These are phyloP conservation scores for Kurtzmaniella quercitrusa DNA, from an alignment of 1,139 yeast species.

Conservation along the genomic window DNA sequence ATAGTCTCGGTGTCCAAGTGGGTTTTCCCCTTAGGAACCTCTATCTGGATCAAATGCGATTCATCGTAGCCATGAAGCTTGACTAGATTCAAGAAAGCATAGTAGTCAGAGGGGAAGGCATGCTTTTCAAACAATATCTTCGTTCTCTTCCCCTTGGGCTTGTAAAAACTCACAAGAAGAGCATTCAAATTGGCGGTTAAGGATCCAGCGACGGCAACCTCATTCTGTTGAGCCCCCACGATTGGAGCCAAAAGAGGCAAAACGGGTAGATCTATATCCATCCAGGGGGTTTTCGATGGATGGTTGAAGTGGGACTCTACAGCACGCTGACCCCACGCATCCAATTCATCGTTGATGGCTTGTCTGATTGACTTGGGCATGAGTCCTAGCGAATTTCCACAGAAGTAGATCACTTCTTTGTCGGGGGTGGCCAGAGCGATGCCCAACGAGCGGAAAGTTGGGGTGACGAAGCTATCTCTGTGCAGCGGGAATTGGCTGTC, in stretches of 20 bases:
- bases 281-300: slow-evolving; percentile 67
- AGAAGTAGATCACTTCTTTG: slow-evolving; percentile 51
- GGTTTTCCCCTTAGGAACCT: slow-evolving; percentile 54
- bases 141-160: slow-evolving; percentile 53
- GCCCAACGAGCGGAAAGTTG: slow-evolving; percentile 56
- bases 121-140: slow-evolving; percentile 81
- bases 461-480: slow-evolving; percentile 48
- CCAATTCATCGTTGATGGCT: slow-evolving; percentile 62
- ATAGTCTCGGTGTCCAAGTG: slow-evolving; percentile 62
- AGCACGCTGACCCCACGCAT: slow-evolving; percentile 77
- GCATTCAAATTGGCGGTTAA: slow-evolving; percentile 80
- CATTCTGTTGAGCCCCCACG: slow-evolving; percentile 69
- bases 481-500: slow-evolving; percentile 37
- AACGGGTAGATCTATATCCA: slow-evolving; percentile 75
- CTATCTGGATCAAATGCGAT: slow-evolving; percentile 59
- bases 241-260: slow-evolving; percentile 64
- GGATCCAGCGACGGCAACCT: slow-evolving; percentile 86
- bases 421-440: slow-evolving; percentile 18
- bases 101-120: slow-evolving; percentile 90
- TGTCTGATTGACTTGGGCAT: slow-evolving; percentile 66
- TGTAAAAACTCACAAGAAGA: slow-evolving; percentile 67
- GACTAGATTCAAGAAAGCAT: slow-evolving; percentile 76
- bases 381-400: slow-evolving; percentile 89
- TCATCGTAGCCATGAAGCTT: slow-evolving; percentile 57
- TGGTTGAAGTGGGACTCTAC: slow-evolving; percentile 85